Evolutionary conservation across 1,284 basidiomycete species (phyloP), one percentile per base, ranked within the genome.

Genomic region (Melampsora occidentalis): DNA sequence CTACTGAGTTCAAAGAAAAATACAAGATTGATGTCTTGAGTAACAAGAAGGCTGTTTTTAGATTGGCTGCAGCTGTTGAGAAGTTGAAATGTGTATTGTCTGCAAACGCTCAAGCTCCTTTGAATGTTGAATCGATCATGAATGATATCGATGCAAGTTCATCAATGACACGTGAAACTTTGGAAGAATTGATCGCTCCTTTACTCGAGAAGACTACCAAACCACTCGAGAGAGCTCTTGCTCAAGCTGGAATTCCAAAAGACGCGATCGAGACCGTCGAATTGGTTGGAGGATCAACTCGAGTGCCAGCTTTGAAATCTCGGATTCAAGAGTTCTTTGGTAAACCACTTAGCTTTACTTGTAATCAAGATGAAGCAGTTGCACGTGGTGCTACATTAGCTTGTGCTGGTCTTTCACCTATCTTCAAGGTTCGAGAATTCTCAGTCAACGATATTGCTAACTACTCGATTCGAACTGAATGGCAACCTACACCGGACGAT

Each of bases 371-470:
- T 80, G 94, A 97, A 85, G 93, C 94, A 78, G 87, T 94, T 79
- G 93, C 92, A 22, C 91, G 94, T 69, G 94, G 94, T 77, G 91
- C 94, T 68, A 96, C 94, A 71, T 94, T 97, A 83, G 89, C 93
- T 59, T 96, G 94, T 83, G 94, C 94, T 51, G 93, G 92, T 86
- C 90, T 95, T 79, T 95, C 93, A 48, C 94, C 94, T 81, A 90
- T 94, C 78, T 97, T 97, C 91, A 91, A 92, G 80, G 94, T 97
- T 70, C 90, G 93, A 80, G 93, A 97, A 79, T 97, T 97, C 86
- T 86, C 88, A 82, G 86, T 94, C 78, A 88, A 89, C 83, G 94
- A 97, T 83, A 89, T 92, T 83, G 87, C 89, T 76, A 86, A 88
- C 67, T 96, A 92, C 86, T 88, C 92, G 33, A 89, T 97, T 87